Conservation (phyloP, 2,329 filamentous ascomycete genomes). For the Talaromyces sp. region DNA sequence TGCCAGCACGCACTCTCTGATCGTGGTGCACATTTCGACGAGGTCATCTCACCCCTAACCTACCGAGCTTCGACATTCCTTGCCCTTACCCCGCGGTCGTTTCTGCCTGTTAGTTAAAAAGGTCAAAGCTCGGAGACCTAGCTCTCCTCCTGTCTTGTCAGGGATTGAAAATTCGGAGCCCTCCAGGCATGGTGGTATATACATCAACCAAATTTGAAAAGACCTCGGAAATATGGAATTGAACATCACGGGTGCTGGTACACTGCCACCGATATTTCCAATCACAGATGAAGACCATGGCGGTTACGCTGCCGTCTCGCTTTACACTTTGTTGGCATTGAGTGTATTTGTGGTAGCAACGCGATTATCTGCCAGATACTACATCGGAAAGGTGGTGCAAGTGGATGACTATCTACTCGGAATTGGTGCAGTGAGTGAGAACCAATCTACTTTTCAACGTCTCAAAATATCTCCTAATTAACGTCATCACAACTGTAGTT, state of each 20-base stretch:
- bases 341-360: slow-evolving; percentile 21
- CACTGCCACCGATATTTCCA: slow-evolving; percentile 23
- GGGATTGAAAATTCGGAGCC: not conserved
- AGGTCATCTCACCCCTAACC: not conserved
- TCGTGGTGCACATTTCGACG: not conserved
- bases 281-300: slow-evolving; percentile 25
- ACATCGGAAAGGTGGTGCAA: slow-evolving; percentile 23
- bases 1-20: not conserved
- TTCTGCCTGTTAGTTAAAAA: not conserved
- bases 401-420: slow-evolving; percentile 23
- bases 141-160: too few relatives aligned
- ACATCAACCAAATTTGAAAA: not conserved
- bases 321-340: slow-evolving; percentile 23
- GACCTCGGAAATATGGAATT: not conserved
- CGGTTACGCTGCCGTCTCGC: slow-evolving; percentile 23
- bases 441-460: accelerated
- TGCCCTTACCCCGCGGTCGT: not conserved
- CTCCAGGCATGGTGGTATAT: not conserved
- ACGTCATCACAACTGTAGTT: slow-evolving; percentile 10
- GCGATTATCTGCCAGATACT: slow-evolving; percentile 23
- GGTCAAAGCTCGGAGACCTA: not conserved
- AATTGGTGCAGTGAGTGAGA: slow-evolving; percentile 19
- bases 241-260: slow-evolving; percentile 19
- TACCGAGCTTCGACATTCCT: not conserved
- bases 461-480: too few relatives aligned